Evolutionary conservation across 768 basidiomycete species (phyloP).

Genomic region (Astraeus odoratus): DNA sequence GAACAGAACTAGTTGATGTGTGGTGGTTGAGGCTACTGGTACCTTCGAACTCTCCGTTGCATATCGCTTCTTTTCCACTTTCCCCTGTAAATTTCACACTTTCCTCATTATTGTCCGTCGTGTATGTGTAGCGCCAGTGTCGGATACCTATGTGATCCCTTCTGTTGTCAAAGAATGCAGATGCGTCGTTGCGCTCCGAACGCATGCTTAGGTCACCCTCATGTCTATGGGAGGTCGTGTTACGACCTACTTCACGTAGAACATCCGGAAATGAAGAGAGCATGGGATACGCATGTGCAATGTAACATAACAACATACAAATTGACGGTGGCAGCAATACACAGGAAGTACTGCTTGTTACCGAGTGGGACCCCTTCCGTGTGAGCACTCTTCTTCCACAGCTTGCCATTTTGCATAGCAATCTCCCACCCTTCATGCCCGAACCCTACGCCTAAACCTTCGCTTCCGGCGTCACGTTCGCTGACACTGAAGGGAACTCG

Average conservation of each 20-base stretch:
- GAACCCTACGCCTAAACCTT: conserved; percentile 22
- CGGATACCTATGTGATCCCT: not conserved
- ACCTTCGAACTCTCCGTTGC: not conserved
- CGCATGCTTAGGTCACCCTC: not conserved
- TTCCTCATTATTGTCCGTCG: not conserved
- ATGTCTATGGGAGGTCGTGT: no score
- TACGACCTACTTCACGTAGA: no score
- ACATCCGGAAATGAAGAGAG: not conserved
- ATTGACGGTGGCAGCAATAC: no score
- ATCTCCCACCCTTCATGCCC: conserved; percentile 14
- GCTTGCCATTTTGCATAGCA: not conserved
- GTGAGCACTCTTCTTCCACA: no score
- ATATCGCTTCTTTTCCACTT: not conserved
- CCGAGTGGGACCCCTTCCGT: no score
- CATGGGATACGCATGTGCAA: not conserved
- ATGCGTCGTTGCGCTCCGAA: no score
- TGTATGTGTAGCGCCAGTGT: not conserved
- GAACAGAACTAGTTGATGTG: not conserved
- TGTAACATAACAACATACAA: not conserved
- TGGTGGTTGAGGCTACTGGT: not conserved
- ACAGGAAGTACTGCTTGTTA: no score
- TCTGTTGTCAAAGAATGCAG: no score
- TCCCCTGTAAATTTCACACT: not conserved
- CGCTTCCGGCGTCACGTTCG: conserved; percentile 14
- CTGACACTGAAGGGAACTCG: conserved; percentile 22